Percentiles rank a stretch among this genome's conserved stretches.
Evolutionary conservation across 148 eudicot genomes (phyloP).

Genomic region (Camellia japonica): DNA sequence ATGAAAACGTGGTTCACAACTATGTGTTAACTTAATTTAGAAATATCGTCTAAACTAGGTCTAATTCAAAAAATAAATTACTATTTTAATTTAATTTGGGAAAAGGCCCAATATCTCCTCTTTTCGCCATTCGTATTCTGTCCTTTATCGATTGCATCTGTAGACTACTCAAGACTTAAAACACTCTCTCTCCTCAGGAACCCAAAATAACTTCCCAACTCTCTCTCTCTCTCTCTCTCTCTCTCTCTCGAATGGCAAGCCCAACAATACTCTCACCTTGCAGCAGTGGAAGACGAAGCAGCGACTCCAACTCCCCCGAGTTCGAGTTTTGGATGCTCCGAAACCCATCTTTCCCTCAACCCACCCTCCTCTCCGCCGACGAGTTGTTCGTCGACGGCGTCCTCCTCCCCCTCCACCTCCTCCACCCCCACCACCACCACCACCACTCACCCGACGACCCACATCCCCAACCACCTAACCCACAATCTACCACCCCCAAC

Average conservation of each 20-base stretch:
- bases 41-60: too few species aligned
- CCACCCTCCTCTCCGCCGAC: conserved; percentile 79
- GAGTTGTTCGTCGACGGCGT: conserved; percentile 78
- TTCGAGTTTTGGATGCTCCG: conserved; percentile 67
- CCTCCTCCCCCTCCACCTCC: conserved; percentile 73
- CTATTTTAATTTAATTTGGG: too few species aligned
- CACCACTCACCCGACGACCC: conserved; percentile 12
- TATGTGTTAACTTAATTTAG: too few species aligned
- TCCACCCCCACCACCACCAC: conserved; percentile 29
- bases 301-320: conserved; percentile 54
- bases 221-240: conserved; percentile 15
- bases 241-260: conserved; percentile 15
- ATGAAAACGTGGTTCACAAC: too few species aligned
- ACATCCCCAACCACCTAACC: conserved; percentile 2
- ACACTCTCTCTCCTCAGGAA: background rate
- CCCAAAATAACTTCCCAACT: conserved; percentile 10
- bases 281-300: conserved; percentile 31
- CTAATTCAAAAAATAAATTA: too few species aligned
- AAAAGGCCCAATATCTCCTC: background rate
- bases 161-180: conserved; percentile 1
- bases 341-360: conserved; percentile 38
- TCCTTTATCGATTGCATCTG: conserved; percentile 9
- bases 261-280: conserved; percentile 19
- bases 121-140: background rate
- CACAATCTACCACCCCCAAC: background rate